Conservation (phyloP, 495 filamentous ascomycete genomes). For the Penicillium salamii region DNA sequence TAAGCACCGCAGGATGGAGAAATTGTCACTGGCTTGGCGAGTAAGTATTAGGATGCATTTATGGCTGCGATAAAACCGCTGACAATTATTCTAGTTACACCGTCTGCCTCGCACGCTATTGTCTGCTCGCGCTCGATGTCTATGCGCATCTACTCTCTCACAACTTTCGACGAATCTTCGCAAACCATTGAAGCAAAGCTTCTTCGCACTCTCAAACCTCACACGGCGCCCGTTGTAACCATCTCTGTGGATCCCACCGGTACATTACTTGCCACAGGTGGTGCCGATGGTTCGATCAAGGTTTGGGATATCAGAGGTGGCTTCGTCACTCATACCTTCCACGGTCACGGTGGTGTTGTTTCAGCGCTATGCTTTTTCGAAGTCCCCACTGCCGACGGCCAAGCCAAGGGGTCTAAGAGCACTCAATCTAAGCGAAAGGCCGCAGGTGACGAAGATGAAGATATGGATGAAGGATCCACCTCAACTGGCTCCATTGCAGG, state of each 20-base stretch:
- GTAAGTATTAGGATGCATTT: constrained; percentile 43
- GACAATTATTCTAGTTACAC: constrained; percentile 61
- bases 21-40: constrained; percentile 77
- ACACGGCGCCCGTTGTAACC: constrained; percentile 82
- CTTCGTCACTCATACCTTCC: constrained; percentile 91
- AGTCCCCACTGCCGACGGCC: constrained; percentile 36
- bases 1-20: constrained; percentile 76
- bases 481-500: constrained; percentile 43
- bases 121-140: constrained; percentile 90
- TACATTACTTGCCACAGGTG: constrained; percentile 87
- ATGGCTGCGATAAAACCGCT: constrained; percentile 1
- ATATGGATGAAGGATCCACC: constrained; percentile 35
- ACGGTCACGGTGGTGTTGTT: constrained; percentile 84
- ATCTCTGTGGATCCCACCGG: constrained; percentile 79
- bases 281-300: constrained; percentile 88
- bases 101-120: constrained; percentile 80
- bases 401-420: constrained; percentile 28
- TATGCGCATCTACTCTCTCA: constrained; percentile 84
- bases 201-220: constrained; percentile 81
- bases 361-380: constrained; percentile 93
- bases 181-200: constrained; percentile 62
- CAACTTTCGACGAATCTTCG: constrained; percentile 48
- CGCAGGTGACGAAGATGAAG: constrained; percentile 35
- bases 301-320: constrained; percentile 94
- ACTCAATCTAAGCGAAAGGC: constrained; percentile 41